These are phyloP conservation scores for Globisporangium sylvaticum DNA, from an alignment of 352 stramenopile species.

Conservation along the genomic window DNA sequence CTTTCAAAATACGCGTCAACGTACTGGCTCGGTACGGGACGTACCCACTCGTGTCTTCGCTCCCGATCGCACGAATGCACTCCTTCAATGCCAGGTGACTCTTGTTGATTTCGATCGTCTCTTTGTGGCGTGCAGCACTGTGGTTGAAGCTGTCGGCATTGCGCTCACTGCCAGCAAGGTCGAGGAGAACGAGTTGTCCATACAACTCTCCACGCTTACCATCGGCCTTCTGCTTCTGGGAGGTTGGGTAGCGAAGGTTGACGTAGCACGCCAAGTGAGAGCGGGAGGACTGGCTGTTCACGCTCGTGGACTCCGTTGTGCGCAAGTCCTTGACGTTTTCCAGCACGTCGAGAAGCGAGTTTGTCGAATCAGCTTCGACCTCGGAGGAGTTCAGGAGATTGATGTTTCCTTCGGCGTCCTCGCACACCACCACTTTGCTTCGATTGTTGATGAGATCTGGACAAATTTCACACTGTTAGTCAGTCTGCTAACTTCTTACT, in stretches of 20 bases:
- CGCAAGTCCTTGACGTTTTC: constrained; percentile 62
- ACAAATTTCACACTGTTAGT: neutral
- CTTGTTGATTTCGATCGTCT: constrained; percentile 84
- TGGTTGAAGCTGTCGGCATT: constrained; percentile 81
- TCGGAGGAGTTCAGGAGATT: constrained; percentile 57
- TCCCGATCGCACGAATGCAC: constrained; percentile 67
- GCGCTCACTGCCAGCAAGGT: constrained; percentile 72
- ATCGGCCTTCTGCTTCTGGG: constrained; percentile 1
- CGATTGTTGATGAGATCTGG: constrained; percentile 44
- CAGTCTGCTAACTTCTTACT: neutral
- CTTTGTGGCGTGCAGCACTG: constrained; percentile 59
- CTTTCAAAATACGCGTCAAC: constrained; percentile 74
- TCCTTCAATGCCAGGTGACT: constrained; percentile 81
- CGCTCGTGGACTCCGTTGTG: constrained; percentile 72
- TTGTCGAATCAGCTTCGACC: constrained; percentile 46
- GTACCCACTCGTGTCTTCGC: constrained; percentile 46
- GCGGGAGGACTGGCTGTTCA: constrained; percentile 73
- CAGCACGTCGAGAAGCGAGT: constrained; percentile 61
- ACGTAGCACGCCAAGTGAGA: constrained; percentile 72
- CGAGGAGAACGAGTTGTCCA: constrained; percentile 52
- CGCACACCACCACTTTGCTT: constrained; percentile 65
- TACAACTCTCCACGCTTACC: constrained; percentile 26
- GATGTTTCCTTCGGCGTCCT: constrained; percentile 64
- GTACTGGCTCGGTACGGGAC: constrained; percentile 69
- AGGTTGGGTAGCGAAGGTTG: constrained; percentile 32